Base-by-base conservation (phyloP, 106 monocot genomes). In the Apostasia shenzhenica region DNA sequence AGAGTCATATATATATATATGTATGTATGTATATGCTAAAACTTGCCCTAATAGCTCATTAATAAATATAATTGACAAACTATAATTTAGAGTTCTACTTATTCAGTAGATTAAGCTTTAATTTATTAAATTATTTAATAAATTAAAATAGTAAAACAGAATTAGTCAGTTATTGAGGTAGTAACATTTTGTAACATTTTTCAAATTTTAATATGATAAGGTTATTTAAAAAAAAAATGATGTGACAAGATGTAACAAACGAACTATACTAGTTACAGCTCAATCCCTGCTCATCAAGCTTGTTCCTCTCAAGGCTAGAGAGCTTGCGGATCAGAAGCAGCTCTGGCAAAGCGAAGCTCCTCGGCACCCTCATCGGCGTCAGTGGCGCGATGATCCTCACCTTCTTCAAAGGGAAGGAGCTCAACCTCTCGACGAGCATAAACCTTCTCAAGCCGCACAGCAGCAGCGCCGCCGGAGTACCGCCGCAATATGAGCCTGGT, bases 301-400 rank as follows among this genome's bases (percentile, higher is more conserved):
- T 47, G 62, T 48, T 48, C 0, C 0, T 67, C 8, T 65, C 7
- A 65, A 93, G 91, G 63, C 48, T 91, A 74, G 95, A 91, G 82
- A 76, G 7, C 37, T 59, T 97, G 50, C 64, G 55, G 0, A 62
- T 85, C 0, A 55, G 58, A 49, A 74, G 61, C 1, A 0, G 61
- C 2, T 40, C 82, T 4, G 89, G 92, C 3, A 65, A 84, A 59
- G 84, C 84, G 3, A 97, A 97, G 80, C 14, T 89, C 10, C 8
- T 74, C 0, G 95, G 95, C 5, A 97, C 92, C 5, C 8, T 83
- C 2, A 13, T 89, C 2, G 87, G 86, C 7, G n/a, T 97, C 1
- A 79, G 82, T 1, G 95, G 95, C 0, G 95, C 95, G 7, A 91
- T 91, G 95, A 43, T 88, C 8, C 88, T 95, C 42, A 91, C 91